Evolutionary conservation across 371 early-diverging fungal genomes (phyloP), one percentile per base, ranked within the genome.

Genomic region (Coemansia sp.): DNA sequence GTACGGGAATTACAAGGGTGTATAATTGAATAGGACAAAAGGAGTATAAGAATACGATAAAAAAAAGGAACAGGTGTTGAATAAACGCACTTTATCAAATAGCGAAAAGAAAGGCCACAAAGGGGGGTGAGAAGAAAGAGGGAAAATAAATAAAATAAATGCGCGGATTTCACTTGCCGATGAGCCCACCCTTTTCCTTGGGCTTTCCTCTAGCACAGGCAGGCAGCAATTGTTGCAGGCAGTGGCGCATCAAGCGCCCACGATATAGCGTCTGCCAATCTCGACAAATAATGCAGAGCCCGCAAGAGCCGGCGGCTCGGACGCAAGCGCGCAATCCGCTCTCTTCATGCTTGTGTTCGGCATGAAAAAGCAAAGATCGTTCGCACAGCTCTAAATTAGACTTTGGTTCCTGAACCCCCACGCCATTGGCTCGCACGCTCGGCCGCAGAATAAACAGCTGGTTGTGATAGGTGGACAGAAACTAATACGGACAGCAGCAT

Each of bases 101-200:
- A 63, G 55, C 40, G 50, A 50, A 61, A 45, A 48, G 45, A 48
- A 47, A 31, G 52, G 22, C 52, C 52, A 52, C 52, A 61, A 61
- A 61, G 51, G 31, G 27, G 31, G 34, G 34, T 34, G 34, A 34
- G 34, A 34, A 29, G 29, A 16, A 61, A 50, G 22, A 47, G 42
- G 40, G 21, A 59, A 40, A 52, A 52, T 26, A 52, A 52, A 52
- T 22, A 52, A 52, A 52, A 52, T 52, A 52, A 52, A 34, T 52
- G 26, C 26, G 22, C 52, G 22, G 18, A 22, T 52, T 52, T n/a
- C 52, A 21, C 52, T 34, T 34, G 34, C 34, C 34, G 34, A 34
- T 34, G 34, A 34, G 34, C 10, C 34, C 34, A 10, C 34, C 34
- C 34, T 34, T 34, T 34, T 34, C 34, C 34, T 34, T 34, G 34